A percentile compares a stretch with the other conserved stretches of the same genome.
phyloP scores from a whole-genome alignment of 305 asterid species.

The Lippia alba region DNA sequence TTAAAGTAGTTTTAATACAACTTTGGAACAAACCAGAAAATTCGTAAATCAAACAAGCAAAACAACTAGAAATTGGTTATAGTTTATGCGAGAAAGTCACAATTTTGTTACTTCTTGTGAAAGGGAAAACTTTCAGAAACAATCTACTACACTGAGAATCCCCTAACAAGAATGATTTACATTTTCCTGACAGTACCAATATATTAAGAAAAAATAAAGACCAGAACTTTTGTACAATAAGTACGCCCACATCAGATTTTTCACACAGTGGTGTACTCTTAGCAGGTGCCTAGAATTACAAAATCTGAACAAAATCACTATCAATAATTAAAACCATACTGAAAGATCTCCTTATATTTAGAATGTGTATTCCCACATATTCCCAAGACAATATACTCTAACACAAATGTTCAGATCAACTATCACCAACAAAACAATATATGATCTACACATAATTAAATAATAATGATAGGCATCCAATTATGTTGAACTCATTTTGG shows the following conservation, averaged over 20 bases:
- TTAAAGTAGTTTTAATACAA: constrained; percentile 51
- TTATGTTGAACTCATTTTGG: constrained; percentile 11
- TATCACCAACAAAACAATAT: background rate
- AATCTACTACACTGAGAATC: background rate
- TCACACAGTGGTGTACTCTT: background rate
- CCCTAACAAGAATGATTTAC: background rate
- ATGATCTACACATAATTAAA: background rate
- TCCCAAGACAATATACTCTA: background rate
- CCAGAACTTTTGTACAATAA: constrained; percentile 10
- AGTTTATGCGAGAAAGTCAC: constrained; percentile 24
- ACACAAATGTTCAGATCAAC: background rate
- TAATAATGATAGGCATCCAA: constrained; percentile 5
- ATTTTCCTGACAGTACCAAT: background rate
- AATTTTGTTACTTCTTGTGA: constrained; percentile 4
- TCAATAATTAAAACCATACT: too few relatives aligned
- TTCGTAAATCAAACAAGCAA: constrained; percentile 4
- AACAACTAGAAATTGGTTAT: constrained; percentile 21
- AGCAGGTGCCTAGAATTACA: background rate
- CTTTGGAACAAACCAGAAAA: constrained; percentile 33
- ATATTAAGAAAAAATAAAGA: background rate
- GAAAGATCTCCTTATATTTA: too few relatives aligned
- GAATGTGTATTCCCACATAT: background rate
- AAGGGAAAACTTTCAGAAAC: constrained; percentile 13
- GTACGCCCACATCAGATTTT: constrained; percentile 12
- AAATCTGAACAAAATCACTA: background rate